Evolutionary conservation across 768 basidiomycete species (phyloP).

Genomic region (Lentinula aciculospora): DNA sequence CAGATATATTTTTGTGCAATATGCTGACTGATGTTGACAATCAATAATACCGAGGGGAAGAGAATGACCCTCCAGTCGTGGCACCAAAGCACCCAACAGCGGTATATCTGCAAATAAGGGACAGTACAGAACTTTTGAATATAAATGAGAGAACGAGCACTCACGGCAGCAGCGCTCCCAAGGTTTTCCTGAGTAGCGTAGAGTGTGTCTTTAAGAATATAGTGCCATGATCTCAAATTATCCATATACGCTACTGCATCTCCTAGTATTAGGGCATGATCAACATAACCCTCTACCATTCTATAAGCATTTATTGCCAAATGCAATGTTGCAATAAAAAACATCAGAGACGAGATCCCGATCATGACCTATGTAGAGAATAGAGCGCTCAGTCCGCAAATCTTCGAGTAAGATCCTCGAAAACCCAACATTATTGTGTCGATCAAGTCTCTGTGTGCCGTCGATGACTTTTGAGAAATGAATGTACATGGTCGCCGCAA

Average conservation of each 20-base stretch:
- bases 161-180: conserved; percentile 14
- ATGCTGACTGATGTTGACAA: conserved; percentile 11
- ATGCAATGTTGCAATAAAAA: conserved; percentile 14
- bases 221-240: conserved; percentile 13
- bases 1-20: not conserved
- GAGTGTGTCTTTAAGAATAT: conserved; percentile 14
- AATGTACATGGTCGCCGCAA: conserved; percentile 11
- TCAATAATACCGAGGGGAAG: conserved; percentile 11
- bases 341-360: conserved; percentile 14
- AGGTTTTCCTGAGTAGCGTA: conserved; percentile 15
- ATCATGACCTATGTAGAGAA: conserved; percentile 16
- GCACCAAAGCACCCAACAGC: conserved; percentile 17
- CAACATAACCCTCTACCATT: conserved; percentile 11
- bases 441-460: not conserved
- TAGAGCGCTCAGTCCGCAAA: not conserved
- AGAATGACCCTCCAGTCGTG: conserved; percentile 9
- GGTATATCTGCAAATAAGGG: conserved; percentile 13
- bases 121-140: not conserved
- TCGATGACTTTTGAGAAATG: not conserved
- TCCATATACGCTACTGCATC: conserved; percentile 14
- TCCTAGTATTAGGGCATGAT: conserved; percentile 4
- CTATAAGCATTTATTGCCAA: conserved; percentile 14
- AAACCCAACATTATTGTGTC: conserved; percentile 7
- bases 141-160: not conserved
- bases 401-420: not conserved